Conservation (phyloP, 1,284 basidiomycete genomes). For the Cryptococcus amylolentus region DNA sequence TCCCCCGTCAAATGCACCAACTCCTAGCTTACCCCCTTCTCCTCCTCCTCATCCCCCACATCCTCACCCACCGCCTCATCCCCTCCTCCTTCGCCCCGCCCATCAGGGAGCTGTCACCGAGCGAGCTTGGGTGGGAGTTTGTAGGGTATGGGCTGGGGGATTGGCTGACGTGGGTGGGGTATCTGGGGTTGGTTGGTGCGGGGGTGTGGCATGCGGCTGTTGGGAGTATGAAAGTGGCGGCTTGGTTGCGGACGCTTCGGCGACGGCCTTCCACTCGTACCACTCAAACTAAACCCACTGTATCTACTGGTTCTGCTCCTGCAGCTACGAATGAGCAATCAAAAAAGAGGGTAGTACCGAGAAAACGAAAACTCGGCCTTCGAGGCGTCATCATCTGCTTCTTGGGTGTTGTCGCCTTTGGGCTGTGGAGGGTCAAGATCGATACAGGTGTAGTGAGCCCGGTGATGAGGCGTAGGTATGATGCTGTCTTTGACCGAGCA, state of each 20-base stretch:
- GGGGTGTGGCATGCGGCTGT: slow-evolving; percentile 30
- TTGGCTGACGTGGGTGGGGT: slow-evolving; percentile 10
- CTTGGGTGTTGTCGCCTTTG: slow-evolving; percentile 28
- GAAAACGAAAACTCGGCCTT: slow-evolving; percentile 20
- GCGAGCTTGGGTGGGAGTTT: slow-evolving; percentile 43
- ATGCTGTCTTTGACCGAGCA: slow-evolving; percentile 26
- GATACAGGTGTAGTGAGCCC: slow-evolving; percentile 23
- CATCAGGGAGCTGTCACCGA: slow-evolving; percentile 31
- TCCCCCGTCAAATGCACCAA: slow-evolving; percentile 13
- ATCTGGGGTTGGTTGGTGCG: slow-evolving; percentile 23
- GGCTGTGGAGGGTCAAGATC: slow-evolving; percentile 26
- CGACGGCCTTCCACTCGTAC: background rate
- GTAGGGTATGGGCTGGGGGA: slow-evolving; percentile 36
- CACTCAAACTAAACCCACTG: background rate
- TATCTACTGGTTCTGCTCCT: background rate
- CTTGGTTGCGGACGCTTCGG: slow-evolving; percentile 25
- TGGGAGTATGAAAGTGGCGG: slow-evolving; percentile 37
- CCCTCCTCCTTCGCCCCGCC: slow-evolving; percentile 27
- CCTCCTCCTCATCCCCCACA: slow-evolving; percentile 16
- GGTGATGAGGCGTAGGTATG: slow-evolving; percentile 26
- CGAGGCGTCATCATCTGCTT: slow-evolving; percentile 23
- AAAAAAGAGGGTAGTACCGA: background rate
- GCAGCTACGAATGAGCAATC: background rate
- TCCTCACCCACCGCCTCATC: slow-evolving; percentile 36
- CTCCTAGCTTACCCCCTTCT: slow-evolving; percentile 12